Evolutionary conservation across 495 filamentous ascomycete species (phyloP), one percentile per base, ranked within the genome.

Genomic region (Penicillium lividum): DNA sequence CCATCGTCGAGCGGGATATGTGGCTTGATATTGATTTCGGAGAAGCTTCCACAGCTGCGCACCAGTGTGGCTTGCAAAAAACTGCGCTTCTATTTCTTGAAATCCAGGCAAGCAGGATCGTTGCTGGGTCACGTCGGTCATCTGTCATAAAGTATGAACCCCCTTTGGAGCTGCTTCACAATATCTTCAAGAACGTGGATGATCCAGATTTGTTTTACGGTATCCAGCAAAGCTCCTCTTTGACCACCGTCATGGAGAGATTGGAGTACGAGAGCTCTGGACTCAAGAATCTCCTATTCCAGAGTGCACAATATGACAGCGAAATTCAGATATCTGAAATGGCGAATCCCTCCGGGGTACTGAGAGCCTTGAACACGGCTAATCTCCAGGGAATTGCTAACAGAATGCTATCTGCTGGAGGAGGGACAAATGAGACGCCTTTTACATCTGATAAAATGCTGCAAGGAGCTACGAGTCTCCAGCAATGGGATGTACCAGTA

Each of bases 171-270:
- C 77, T 94, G 16, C 70, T 97, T 7, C 80, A 96, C 57, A 76
- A 83, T 8, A 89, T 98, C 3, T 98, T 91, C 68, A 87, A 88
- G 70, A 90, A 91, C 56, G 88, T 98, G 38, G 93, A 97, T 70
- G 94, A 98, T 68, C 93, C 92, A 13, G 94, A 98, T 68, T 85
- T 93, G 16, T 98, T 93, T 69, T 98, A 98, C 65, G 94, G 94
- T n/a, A 86, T 98, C 22, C 82, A 88, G 48, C 89, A 95, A 68
- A 82, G 81, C 25, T 82, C 91, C 10, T 89, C 84, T 47, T 74
- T 98, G 42, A 77, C 80, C 15, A 88, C 88, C 0, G 87, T 97
- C 7, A 80, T 96, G 61, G 84, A 89, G 28, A 85, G 87, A 29
- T 80, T 97, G n/a, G 92, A 97, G 62, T 93, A 96, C 65, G 95